Conservation (phyloP, 805 yeast genomes). For the Metschnikowia aberdeeniae region DNA sequence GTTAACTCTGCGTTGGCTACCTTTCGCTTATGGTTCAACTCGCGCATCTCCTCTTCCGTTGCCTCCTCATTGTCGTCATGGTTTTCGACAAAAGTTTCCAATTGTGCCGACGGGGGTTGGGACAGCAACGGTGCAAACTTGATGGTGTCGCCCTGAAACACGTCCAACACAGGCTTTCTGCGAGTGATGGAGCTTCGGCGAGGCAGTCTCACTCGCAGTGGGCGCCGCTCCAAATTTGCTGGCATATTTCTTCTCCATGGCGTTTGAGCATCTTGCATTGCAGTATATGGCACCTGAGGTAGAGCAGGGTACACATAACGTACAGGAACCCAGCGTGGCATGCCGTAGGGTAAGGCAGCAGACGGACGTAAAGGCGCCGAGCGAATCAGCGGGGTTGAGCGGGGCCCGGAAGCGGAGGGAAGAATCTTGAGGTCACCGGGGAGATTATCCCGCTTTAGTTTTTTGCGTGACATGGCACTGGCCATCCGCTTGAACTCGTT, state of each 20-base stretch:
- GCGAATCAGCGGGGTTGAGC: constrained; percentile 11
- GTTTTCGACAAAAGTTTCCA: constrained; percentile 11
- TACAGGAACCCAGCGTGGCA: constrained; percentile 12
- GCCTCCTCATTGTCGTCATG: constrained; percentile 13
- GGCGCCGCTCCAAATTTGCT: constrained; percentile 5
- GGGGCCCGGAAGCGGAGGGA: constrained; percentile 1
- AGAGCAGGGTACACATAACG: constrained; percentile 11
- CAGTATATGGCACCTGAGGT: constrained; percentile 11
- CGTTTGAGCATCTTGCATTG: constrained; percentile 10
- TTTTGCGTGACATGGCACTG: constrained; percentile 6
- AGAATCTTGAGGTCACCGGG: constrained; percentile 13
- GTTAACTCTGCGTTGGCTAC: constrained; percentile 6
- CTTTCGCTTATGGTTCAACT: constrained; percentile 13
- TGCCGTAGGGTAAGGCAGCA: not conserved
- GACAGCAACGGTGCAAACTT: constrained; percentile 47
- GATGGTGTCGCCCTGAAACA: constrained; percentile 43
- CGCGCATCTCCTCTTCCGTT: constrained; percentile 14
- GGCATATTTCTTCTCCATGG: constrained; percentile 7
- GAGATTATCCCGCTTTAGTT: constrained; percentile 11
- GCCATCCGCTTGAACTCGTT: constrained; percentile 9
- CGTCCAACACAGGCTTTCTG: constrained; percentile 30
- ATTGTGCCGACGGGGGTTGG: constrained; percentile 50
- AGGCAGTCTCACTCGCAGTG: constrained; percentile 7
- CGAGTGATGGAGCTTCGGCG: constrained; percentile 5
- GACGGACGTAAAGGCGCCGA: constrained; percentile 16